Conservation (phyloP, 1,284 basidiomycete species). For the Trichosporon asahii region DNA sequence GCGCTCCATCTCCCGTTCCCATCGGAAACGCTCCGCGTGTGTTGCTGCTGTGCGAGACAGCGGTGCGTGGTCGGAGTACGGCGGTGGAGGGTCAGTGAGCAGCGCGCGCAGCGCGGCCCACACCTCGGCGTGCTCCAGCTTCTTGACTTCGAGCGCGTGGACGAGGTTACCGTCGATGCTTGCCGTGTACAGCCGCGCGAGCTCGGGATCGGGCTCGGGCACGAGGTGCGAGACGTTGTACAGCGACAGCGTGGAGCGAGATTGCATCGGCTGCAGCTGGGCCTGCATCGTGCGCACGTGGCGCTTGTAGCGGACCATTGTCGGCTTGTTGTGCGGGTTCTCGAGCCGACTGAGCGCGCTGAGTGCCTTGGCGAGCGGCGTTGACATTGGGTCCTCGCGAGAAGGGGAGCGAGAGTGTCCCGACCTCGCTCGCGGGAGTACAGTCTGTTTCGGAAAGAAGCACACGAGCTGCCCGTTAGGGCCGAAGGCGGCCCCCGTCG, state of each 20-base stretch:
- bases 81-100: conserved; percentile 42
- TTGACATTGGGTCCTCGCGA: conserved; percentile 25
- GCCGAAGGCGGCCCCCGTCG: conserved; percentile 61
- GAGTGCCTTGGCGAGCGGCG: conserved; percentile 44
- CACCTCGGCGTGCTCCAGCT: conserved; percentile 69
- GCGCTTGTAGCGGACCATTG: conserved; percentile 14
- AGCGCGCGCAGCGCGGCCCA: conserved; percentile 63
- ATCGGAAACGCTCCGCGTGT: conserved; percentile 29
- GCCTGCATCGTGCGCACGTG: conserved; percentile 20
- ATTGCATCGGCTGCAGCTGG: conserved; percentile 30
- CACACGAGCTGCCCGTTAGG: conserved; percentile 80
- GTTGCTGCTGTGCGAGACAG: conserved; percentile 16
- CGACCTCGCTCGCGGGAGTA: conserved; percentile 35
- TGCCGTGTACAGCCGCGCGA: conserved; percentile 64
- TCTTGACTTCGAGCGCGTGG: conserved; percentile 60
- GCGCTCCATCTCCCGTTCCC: conserved; percentile 43
- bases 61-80: conserved; percentile 28
- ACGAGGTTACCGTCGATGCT: conserved; percentile 59
- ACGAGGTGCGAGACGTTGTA: conserved; percentile 58
- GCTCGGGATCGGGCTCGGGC: conserved; percentile 59
- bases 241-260: conserved; percentile 60
- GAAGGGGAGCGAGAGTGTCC: conserved; percentile 44
- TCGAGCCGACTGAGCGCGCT: conserved; percentile 41
- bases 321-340: conserved; percentile 32
- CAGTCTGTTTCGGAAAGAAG: conserved; percentile 65